phyloP scores from a whole-genome alignment of 306 rosid species.

The Prunus armeniaca region DNA sequence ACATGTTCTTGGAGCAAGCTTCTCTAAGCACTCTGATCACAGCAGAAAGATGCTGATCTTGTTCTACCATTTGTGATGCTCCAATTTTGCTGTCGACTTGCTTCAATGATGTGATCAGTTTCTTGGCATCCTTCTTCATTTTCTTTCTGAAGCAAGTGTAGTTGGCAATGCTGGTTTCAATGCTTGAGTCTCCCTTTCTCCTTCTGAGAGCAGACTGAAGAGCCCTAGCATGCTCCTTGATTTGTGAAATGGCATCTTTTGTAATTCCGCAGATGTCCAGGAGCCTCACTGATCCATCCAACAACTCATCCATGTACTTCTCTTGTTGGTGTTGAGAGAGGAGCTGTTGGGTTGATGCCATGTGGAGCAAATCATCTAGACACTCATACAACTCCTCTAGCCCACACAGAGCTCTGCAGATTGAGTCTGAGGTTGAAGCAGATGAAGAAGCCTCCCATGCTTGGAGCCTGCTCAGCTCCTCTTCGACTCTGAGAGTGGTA shows the following conservation, averaged over 20 bases:
- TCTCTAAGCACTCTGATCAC: constrained; percentile 31
- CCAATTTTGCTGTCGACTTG: constrained; percentile 17
- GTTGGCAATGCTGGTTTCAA: constrained; percentile 37
- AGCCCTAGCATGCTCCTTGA: constrained; percentile 46
- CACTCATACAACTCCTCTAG: constrained; percentile 46
- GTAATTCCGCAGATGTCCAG: constrained; percentile 59
- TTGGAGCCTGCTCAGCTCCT: constrained; percentile 44
- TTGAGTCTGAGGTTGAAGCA: constrained; percentile 15
- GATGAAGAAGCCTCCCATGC: constrained; percentile 33
- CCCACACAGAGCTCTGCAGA: constrained; percentile 32
- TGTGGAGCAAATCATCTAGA: constrained; percentile 54
- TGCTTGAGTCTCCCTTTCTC: constrained; percentile 49
- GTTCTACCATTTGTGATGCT: background rate
- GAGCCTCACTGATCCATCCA: constrained; percentile 59
- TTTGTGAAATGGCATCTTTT: constrained; percentile 45
- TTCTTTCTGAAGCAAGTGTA: constrained; percentile 44
- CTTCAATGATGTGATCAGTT: constrained; percentile 26
- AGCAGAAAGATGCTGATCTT: constrained; percentile 21
- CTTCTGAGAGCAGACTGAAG: constrained; percentile 67
- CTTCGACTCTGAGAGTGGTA: constrained; percentile 37
- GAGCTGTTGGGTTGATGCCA: constrained; percentile 55
- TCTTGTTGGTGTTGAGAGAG: constrained; percentile 38
- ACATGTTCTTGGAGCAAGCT: constrained; percentile 22
- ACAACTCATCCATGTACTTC: constrained; percentile 43
- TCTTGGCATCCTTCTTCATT: constrained; percentile 56